Conservation (phyloP, 352 stramenopile species). For the Phytopythium ostracodes region DNA sequence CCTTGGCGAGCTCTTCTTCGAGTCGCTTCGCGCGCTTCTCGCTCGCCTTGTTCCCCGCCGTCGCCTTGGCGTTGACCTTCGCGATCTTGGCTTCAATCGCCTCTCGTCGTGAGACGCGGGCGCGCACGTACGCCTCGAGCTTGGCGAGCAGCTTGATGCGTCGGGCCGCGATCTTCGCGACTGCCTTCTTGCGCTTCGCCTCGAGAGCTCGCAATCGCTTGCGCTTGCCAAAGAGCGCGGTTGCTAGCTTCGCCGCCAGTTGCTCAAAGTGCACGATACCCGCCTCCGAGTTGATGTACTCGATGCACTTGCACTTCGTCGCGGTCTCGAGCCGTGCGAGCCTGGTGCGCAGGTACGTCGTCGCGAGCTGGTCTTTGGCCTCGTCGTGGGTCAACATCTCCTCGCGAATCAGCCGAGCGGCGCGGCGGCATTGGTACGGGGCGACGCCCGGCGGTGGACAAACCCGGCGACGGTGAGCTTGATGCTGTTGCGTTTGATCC, state of each 20-base stretch:
- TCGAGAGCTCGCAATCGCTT: conserved; percentile 42
- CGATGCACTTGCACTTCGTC: conserved; percentile 51
- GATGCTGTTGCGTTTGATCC: conserved; percentile 10
- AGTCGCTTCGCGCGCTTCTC: conserved; percentile 27
- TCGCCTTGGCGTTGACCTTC: neutral
- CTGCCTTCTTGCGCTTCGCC: conserved; percentile 23
- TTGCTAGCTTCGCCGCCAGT: conserved; percentile 23
- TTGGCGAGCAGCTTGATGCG: conserved; percentile 28
- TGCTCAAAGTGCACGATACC: conserved; percentile 52
- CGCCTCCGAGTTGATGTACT: conserved; percentile 54
- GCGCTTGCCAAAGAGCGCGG: conserved; percentile 22
- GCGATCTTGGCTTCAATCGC: conserved; percentile 1
- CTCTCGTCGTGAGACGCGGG: neutral
- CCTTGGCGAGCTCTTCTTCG: conserved; percentile 23
- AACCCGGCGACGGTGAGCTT: conserved; percentile 31
- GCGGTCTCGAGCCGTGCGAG: conserved; percentile 43
- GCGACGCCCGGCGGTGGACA: conserved; percentile 31
- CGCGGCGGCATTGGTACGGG: conserved; percentile 43
- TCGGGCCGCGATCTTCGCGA: conserved; percentile 18
- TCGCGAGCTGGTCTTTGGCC: conserved; percentile 58
- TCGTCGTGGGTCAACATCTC: conserved; percentile 66
- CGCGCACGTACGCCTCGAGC: conserved; percentile 9
- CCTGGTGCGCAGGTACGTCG: conserved; percentile 45
- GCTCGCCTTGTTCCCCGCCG: neutral
- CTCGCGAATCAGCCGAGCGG: conserved; percentile 39